Conservation (phyloP, 2,329 filamentous ascomycete genomes). For the Aplosporella prunicola region DNA sequence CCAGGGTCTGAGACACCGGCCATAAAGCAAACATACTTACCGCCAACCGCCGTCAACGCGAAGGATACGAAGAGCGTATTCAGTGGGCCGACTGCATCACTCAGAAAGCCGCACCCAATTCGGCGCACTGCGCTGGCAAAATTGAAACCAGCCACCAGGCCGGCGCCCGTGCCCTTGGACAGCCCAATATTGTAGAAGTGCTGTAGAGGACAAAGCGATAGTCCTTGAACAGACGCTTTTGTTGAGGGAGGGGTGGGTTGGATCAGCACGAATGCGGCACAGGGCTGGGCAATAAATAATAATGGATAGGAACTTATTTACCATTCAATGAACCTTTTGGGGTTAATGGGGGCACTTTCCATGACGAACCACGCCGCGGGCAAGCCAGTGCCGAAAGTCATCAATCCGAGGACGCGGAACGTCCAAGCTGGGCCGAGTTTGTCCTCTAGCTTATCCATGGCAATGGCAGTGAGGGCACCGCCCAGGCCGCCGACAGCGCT, state of each 20-base stretch:
- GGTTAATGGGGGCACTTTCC: constrained; percentile 31
- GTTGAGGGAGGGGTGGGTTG: no score
- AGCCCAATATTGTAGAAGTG: constrained; percentile 47
- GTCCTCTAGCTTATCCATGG: constrained; percentile 40
- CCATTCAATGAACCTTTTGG: constrained; percentile 42
- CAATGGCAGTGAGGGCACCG: constrained; percentile 44
- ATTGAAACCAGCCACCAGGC: constrained; percentile 52
- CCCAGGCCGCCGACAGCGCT: constrained; percentile 48
- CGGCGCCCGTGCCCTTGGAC: constrained; percentile 44
- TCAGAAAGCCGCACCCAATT: constrained; percentile 44
- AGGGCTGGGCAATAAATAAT: constrained; percentile 1
- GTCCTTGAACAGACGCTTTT: constrained; percentile 46
- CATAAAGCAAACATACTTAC: constrained; percentile 53
- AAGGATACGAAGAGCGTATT: constrained; percentile 37
- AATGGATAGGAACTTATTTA: no score
- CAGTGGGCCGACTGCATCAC: constrained; percentile 23
- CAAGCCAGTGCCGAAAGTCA: constrained; percentile 44
- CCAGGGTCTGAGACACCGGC: constrained; percentile 48
- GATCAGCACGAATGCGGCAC: no score
- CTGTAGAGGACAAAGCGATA: constrained; percentile 45
- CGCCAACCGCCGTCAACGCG: constrained; percentile 42
- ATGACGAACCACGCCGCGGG: constrained; percentile 47
- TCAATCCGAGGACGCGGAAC: constrained; percentile 45
- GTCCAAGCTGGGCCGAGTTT: constrained; percentile 41
- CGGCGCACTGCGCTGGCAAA: constrained; percentile 51